Evolutionary conservation across 2,329 filamentous ascomycete species (phyloP), one percentile per base, ranked within the genome.

Genomic region (Cercospora sesami): DNA sequence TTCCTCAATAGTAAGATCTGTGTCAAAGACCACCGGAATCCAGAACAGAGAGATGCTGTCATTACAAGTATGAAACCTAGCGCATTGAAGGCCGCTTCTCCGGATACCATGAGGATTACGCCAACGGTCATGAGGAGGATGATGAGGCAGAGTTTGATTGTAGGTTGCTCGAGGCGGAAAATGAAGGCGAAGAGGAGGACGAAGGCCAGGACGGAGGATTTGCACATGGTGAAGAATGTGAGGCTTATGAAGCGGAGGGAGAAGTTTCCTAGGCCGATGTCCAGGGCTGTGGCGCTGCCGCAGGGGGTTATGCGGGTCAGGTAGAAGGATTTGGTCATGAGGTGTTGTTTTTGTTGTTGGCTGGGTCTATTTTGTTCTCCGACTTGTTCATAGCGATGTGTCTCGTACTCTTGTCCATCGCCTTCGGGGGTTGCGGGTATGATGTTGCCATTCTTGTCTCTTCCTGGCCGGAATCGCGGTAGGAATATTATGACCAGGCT

Each of bases 151-250:
- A 99, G 87, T 74, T 90, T 91, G 85, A 91, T 89, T 0, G 94
- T 97, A 0, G 92, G 93, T 10, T 87, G 87, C 80, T 99, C 95
- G 63, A 99, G 89, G 63, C 91, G 89, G 83, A 99, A 98, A 59
- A 96, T 79, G 77, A 99, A 97, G 70, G 95, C 95, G 78, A 99
- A 99, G 60, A 97, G 80, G 23, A 99, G 89, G 64, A 99, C 95
- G 78, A 98, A 99, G 55, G 92, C 94, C 23, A 99, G 87, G 16
- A 94, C 92, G 9, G 94, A 97, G 5, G 94, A 98, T 86, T 99
- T 99, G 82, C 95, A 98, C 95, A 99, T 98, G 68, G 95, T 99
- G 81, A 97, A 96, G 79, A 99, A 99, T 9, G 94, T 97, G 73
- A 99, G 87, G 51, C 92, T 94, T 75, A 99, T 98, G 79, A 96